Conservation (phyloP, 495 filamentous ascomycete species). For the Penicillium herquei region DNA sequence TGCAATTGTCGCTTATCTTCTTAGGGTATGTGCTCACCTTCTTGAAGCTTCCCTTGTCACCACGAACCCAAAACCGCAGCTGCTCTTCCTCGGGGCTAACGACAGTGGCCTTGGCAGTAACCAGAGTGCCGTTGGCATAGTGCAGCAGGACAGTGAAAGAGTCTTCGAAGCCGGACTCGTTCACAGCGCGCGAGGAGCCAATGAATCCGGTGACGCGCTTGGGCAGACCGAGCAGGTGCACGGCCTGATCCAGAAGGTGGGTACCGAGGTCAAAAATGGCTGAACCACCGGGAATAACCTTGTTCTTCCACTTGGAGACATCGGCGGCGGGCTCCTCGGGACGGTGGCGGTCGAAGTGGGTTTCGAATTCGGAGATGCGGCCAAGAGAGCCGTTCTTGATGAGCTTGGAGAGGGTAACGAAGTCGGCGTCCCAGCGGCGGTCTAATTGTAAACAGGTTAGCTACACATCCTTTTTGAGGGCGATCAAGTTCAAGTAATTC, state of each 20-base stretch:
- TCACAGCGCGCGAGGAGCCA: conserved; percentile 59
- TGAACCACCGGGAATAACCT: conserved; percentile 65
- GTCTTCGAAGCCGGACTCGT: conserved; percentile 62
- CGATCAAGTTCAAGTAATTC: neutral
- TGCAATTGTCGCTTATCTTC: neutral
- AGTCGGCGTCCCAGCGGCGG: conserved; percentile 83
- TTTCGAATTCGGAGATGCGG: conserved; percentile 74
- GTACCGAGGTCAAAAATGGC: conserved; percentile 81
- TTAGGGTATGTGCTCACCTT: conserved; percentile 45
- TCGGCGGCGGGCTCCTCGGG: conserved; percentile 48
- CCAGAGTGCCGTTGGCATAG: conserved; percentile 59
- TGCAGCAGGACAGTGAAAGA: conserved; percentile 66
- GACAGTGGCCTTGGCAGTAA: conserved; percentile 67
- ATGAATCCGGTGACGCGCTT: conserved; percentile 66
- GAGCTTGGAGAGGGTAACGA: conserved; percentile 68
- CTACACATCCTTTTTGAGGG: neutral
- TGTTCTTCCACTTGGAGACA: conserved; percentile 66
- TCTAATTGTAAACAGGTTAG: conserved; percentile 38
- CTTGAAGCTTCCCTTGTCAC: conserved; percentile 75
- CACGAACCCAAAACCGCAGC: conserved; percentile 76
- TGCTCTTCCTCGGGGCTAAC: conserved; percentile 69
- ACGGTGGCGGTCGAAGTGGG: conserved; percentile 81
- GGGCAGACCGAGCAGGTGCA: conserved; percentile 76
- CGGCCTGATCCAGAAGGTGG: conserved; percentile 80
- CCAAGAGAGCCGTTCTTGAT: conserved; percentile 56